phyloP scores from a whole-genome alignment of 495 filamentous ascomycete genomes.

The Hypoxylon fragiforme region DNA sequence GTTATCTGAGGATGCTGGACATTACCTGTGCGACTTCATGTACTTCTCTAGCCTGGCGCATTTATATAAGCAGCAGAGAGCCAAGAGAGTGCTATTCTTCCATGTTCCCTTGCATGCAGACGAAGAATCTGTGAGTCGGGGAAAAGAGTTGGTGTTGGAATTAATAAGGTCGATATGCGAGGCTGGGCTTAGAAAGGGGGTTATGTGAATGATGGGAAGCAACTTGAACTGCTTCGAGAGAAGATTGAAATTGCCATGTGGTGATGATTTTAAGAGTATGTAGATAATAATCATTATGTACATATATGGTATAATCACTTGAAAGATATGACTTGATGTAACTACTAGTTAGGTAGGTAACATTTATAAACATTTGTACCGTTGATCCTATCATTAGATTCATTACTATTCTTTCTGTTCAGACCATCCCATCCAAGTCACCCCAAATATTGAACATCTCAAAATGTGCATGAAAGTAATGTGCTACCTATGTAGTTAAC shows the following conservation, averaged over 20 bases:
- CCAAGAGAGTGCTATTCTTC: constrained; percentile 69
- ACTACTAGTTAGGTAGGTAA: too few relatives aligned
- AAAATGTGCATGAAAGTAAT: constrained; percentile 40
- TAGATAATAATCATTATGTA: neutral
- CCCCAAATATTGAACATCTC: constrained; percentile 14
- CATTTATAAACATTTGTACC: too few relatives aligned
- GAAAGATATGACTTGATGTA: too few relatives aligned
- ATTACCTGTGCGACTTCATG: constrained; percentile 85
- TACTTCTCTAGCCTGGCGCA: constrained; percentile 74
- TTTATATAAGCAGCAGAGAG: constrained; percentile 51
- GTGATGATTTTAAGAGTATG: too few relatives aligned
- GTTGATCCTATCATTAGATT: too few relatives aligned
- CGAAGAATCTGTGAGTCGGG: constrained; percentile 58
- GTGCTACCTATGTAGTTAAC: constrained; percentile 6
- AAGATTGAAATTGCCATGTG: too few relatives aligned
- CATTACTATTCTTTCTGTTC: too few relatives aligned
- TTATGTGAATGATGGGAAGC: neutral
- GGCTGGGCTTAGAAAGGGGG: constrained; percentile 38
- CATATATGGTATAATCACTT: too few relatives aligned
- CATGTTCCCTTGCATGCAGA: constrained; percentile 71
- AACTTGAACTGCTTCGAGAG: too few relatives aligned
- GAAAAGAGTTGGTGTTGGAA: constrained; percentile 65
- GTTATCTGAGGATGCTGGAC: constrained; percentile 74
- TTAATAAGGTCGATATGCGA: constrained; percentile 68
- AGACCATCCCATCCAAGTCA: constrained; percentile 3